These are phyloP conservation scores for Colletotrichum sp. DNA, from an alignment of 2,329 filamentous ascomycete species.

Conservation along the genomic window DNA sequence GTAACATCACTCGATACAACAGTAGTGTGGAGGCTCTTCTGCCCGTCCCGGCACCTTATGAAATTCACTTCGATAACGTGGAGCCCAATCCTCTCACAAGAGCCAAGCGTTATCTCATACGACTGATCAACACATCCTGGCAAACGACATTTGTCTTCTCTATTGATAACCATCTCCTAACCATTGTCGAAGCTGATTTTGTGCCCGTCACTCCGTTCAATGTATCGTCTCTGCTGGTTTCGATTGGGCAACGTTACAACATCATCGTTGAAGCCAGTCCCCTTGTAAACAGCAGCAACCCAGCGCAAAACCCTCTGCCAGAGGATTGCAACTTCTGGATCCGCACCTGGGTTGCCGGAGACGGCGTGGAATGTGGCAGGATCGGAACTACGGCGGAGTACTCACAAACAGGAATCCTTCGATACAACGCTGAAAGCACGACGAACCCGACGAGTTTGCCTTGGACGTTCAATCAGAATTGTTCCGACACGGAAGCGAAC, in stretches of 20 bases:
- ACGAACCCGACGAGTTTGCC: constrained; percentile 14
- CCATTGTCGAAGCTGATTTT: constrained; percentile 52
- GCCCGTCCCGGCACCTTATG: background rate
- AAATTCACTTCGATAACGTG: background rate
- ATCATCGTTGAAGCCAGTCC: constrained; percentile 29
- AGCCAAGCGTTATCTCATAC: constrained; percentile 36
- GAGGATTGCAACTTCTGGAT: constrained; percentile 28
- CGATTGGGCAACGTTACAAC: constrained; percentile 47
- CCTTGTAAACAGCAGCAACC: background rate
- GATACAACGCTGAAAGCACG: constrained; percentile 24
- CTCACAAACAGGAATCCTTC: constrained; percentile 28
- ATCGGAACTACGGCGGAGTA: background rate
- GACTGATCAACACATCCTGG: constrained; percentile 37
- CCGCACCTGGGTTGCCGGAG: constrained; percentile 18
- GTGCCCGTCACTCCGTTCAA: constrained; percentile 52
- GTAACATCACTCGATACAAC: background rate
- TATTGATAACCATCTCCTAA: constrained; percentile 41
- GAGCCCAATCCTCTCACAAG: background rate
- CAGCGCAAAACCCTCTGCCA: constrained; percentile 10
- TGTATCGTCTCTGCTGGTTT: constrained; percentile 51
- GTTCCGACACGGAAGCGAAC: constrained; percentile 30
- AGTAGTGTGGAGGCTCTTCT: background rate
- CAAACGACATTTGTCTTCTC: constrained; percentile 37
- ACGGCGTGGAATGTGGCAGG: background rate
- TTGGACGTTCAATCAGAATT: constrained; percentile 25